Base-by-base conservation (phyloP, 2,329 filamentous ascomycete species). In the Cadophora sp. region DNA sequence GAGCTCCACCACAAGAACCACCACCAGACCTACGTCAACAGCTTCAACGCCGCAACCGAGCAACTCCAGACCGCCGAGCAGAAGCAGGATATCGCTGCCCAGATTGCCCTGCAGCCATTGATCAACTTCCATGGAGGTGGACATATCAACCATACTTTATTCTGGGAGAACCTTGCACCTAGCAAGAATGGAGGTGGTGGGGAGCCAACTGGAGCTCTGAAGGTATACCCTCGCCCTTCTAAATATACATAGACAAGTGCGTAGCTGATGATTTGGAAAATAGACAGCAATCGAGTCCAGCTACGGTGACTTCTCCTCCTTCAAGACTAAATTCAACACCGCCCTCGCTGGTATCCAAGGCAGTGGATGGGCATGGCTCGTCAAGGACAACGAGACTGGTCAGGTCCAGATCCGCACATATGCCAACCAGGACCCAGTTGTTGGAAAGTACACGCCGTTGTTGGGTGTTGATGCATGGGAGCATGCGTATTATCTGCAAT, bases 401-500 rank as follows among this genome's bases (percentile, higher is more conserved):
- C 79, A 78, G 64, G 82, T 93, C 59, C 80, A 83, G 70, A 84
- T 93, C 73, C 87, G 87, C 74, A 91, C 92, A 61, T 81, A 93
- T 84, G 83, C 91, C 81, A 96, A 96, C 84, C 93, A 97, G 83
- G 93, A 97, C 79, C 92, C 94, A 30, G 91, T 97, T 36, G 87
- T 93, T 16, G 94, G 94, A 59, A 91, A 91, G 79, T 93, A 91
- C 78, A 85, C 89, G 76, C 94, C 94, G 45, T 84, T 97, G 59
- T 83, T 97, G 56, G 94, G 94, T 66, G 91, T 97, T 76, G 94
- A 97, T 83, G 94, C 94, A 87, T 96, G 93, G 93, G 93, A 97
- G 82, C 93, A 97, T 81, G 93, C 94, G 0, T 97, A 96, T 77
- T 97, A 97, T 76, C 81, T 96, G n/a, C 92, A 92, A 86, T 94